phyloP scores from a whole-genome alignment of 805 yeast species.

The Spathaspora sp. region DNA sequence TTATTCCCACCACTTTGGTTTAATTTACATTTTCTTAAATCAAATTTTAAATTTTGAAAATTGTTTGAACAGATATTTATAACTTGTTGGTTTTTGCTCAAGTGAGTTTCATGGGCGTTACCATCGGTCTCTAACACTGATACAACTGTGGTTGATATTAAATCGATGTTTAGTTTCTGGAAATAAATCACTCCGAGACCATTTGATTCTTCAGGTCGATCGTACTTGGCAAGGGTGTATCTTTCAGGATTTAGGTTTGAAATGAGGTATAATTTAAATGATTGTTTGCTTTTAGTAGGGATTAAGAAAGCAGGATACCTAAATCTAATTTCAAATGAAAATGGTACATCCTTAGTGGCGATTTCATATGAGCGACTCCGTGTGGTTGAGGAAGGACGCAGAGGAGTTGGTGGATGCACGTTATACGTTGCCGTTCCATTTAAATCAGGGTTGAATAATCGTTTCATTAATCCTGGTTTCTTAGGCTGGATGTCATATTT shows the following conservation, averaged over 20 bases:
- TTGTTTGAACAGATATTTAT: constrained; percentile 28
- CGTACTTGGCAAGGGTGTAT: constrained; percentile 27
- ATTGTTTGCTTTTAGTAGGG: constrained; percentile 35
- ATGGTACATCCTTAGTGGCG: constrained; percentile 31
- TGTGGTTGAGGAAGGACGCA: background rate
- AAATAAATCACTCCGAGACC: constrained; percentile 46
- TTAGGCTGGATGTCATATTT: constrained; percentile 12
- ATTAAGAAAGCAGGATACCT: constrained; percentile 44
- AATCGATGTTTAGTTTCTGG: constrained; percentile 33
- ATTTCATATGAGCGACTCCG: constrained; percentile 13
- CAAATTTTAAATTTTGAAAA: constrained; percentile 34
- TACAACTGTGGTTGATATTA: constrained; percentile 23
- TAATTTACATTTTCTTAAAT: constrained; percentile 30
- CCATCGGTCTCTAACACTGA: constrained; percentile 25
- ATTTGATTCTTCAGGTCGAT: constrained; percentile 38
- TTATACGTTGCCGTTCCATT: background rate
- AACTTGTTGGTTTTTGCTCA: constrained; percentile 20
- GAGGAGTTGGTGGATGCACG: constrained; percentile 8
- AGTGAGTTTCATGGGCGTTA: constrained; percentile 18
- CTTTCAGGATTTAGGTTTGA: constrained; percentile 25
- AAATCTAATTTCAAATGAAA: constrained; percentile 47
- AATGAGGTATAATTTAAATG: constrained; percentile 30
- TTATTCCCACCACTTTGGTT: constrained; percentile 19
- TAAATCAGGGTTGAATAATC: constrained; percentile 19
- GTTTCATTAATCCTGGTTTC: constrained; percentile 25